Base-by-base conservation (phyloP, 768 basidiomycete genomes). In the Russula earlei region DNA sequence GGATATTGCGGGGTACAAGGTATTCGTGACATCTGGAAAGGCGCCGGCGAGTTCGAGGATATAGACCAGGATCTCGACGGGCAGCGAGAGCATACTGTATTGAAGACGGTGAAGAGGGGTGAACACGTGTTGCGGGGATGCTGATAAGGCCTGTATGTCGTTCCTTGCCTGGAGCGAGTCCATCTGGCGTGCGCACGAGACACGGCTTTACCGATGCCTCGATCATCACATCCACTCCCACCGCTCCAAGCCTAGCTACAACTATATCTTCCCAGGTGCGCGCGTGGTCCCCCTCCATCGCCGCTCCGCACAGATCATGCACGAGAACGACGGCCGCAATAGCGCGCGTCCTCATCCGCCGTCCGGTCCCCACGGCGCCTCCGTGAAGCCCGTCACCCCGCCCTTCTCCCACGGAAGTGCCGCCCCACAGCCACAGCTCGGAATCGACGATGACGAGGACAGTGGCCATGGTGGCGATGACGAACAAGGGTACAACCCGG, bases 391-490 rank as follows among this genome's bases (percentile, higher is more conserved):
- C 5, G 11, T 19, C 12, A 19, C 27, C 4, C 8, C 25, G 52
- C n/a, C n/a, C 34, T 41, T 40, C 33, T 36, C 38, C 25, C 41
- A 5, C 19, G 19, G 29, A 3, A 33, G 15, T n/a, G 38, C 17
- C 3, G 43, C 43, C 43, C 36, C 27, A 5, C 48, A 50, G 10
- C 40, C 19, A 15, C 56, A 40, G 24, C 44, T 47, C 24, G 22
- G 20, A n/a, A 40, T 37, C 20, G 46, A 34, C 12, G 41, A 43
- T 0, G 48, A 54, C 11, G 52, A 58, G 8, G 52, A 54, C 27
- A 17, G 44, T 19, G 47, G 36, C 12, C 52, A 58, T 29, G 47
- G 54, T 20, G 57, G 57, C 5, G 57, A 58, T 48, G 56, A 57
- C 38, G 56, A 57, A 31, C 40, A 47, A 17, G 56, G 52, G 11